Evolutionary conservation across 2,329 filamentous ascomycete genomes (phyloP), one percentile per base, ranked within the genome.

Genomic region (Trichoderma sp.): DNA sequence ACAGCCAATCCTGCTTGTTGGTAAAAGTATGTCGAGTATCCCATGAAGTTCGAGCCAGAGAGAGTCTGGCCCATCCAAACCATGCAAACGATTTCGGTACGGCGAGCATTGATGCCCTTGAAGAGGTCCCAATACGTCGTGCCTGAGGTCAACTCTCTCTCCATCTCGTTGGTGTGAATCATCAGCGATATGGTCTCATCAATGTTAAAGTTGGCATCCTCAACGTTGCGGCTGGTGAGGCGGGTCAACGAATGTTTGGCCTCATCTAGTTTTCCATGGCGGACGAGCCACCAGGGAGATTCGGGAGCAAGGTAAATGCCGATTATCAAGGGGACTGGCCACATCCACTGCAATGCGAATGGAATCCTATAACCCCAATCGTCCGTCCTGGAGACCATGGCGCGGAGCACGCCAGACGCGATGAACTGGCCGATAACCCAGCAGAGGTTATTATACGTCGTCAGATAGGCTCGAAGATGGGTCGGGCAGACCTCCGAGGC

Each of bases 11-110:
- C 85, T 14, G 85, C 86, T 75, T 85, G 84, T 31, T 85, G 81
- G 73, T 86, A 87, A 76, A 87, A 88, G 77, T 86, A 85, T 35
- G 90, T 91, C 24, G 90, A 91, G 81, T 91, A 91, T 77, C 90
- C 90, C 82, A 89, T 91, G 77, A 88, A 83, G 7, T 81, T 81
- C 2, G 83, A 74, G 12, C 86, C 86, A 74, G 83, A 86, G 0
- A 86, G 78, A 0, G 83, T 84, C 79, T 87, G 85, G 6, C 84
- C 83, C 45, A 84, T 82, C 81, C 84, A 88, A 0, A 83, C 87
- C 81, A 87, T 79, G 71, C 84, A 85, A 6, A 85, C 85, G 71
- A 88, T 85, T 72, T 87, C 86, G 1, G 86, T 88, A 9, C 87
- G 82, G 8, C 87, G 84, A 3, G 85, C 82, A 77, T 89, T 86